Conservation (phyloP, 352 stramenopile species). For the Phytopythium montanum region DNA sequence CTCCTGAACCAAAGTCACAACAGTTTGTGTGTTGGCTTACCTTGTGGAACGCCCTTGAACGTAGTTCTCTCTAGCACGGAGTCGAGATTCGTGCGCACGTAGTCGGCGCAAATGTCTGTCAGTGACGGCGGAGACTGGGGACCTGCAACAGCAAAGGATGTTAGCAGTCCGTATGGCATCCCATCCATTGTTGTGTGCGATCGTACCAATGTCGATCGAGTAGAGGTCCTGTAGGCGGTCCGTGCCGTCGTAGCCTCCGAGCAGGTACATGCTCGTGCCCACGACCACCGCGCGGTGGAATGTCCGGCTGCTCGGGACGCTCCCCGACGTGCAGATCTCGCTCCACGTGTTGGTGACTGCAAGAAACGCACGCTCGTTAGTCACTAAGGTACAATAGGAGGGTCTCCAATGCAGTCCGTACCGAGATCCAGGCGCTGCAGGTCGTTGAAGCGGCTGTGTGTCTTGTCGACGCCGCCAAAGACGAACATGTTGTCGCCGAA, state of each 20-base stretch:
- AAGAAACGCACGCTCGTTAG: not conserved
- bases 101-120: constrained; percentile 69
- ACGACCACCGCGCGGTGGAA: constrained; percentile 85
- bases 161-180: not conserved
- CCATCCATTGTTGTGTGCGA: too few relatives aligned
- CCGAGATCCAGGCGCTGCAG: constrained; percentile 70
- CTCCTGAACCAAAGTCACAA: not conserved
- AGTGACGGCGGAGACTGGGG: constrained; percentile 65
- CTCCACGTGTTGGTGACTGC: constrained; percentile 79
- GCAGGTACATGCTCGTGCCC: constrained; percentile 78
- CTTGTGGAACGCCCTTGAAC: constrained; percentile 70
- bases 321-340: constrained; percentile 79
- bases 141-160: constrained; percentile 15
- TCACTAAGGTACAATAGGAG: not conserved
- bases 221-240: constrained; percentile 85
- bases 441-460: constrained; percentile 86
- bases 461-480: constrained; percentile 89
- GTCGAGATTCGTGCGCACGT: constrained; percentile 63
- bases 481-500: constrained; percentile 87
- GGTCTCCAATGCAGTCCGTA: constrained; percentile 13
- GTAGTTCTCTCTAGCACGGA: constrained; percentile 58
- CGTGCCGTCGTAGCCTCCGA: constrained; percentile 84
- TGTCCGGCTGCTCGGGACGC: constrained; percentile 78
- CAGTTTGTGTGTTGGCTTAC: constrained; percentile 9
- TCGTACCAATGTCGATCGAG: constrained; percentile 69